Evolutionary conservation across 2,329 filamentous ascomycete species (phyloP), one percentile per base, ranked within the genome.

Genomic region (Penicillium sp.): DNA sequence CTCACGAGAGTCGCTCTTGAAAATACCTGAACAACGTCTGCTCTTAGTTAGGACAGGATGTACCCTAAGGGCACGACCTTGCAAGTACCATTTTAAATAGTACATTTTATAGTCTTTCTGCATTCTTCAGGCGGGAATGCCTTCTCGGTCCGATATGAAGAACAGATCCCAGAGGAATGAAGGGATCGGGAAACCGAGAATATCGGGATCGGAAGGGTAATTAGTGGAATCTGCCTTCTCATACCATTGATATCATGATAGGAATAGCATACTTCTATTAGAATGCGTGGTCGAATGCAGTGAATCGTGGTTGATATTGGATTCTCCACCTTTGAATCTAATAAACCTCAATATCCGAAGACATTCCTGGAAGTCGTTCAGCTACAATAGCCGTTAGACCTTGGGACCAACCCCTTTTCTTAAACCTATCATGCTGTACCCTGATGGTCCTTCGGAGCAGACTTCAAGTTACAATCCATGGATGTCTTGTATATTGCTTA

Each of bases 161-260:
- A 17, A 28, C 22, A 24, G 22, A 13, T 13, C 26, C 45, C 21
- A 21, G 6, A 28, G 28, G 37, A 42, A 41, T 42, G n/a, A 41
- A 48, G 31, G 45, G 21, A 43, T 29, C 45, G 45, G 45, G 37
- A 48, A 43, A 34, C 45, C 45, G 38, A 48, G 43, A 48, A n/a
- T 6, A 38, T 45, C 17, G 34, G 40, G 5, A 22, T 13, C 6
- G 8, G 33, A 17, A 13, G 10, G 9, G 19, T 3, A 19, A 28
- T 15, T 13, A 19, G 24, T 17, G 9, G 38, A 26, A 12, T 40
- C 15, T 40, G 38, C 9, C 3, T 26, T 26, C 1, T 3, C 15
- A 40, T 26, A 3, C 15, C n/a, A 12, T 28, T 40, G 15, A 17
- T 13, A 28, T 28, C 6, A 26, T 13, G n/a, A 5, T n/a, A 13